A percentile compares a stretch with the other conserved stretches of the same genome.
Conservation (phyloP, 2,329 filamentous ascomycete species). For the Anisogramma anomala region DNA sequence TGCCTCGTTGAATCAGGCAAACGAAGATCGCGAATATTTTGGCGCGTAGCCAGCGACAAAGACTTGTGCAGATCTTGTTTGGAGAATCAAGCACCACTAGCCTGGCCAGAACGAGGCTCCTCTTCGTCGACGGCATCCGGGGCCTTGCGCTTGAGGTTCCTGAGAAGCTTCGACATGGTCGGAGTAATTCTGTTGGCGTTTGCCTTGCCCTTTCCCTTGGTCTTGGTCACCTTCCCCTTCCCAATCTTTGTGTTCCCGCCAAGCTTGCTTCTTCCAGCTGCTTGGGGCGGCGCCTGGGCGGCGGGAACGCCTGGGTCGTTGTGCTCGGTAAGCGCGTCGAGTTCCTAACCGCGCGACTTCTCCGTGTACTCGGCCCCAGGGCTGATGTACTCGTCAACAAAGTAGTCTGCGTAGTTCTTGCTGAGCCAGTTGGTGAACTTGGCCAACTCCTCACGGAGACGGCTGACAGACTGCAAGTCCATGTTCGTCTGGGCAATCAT, state of each 20-base stretch:
- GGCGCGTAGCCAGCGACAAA: too few species aligned
- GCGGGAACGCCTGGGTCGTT: not conserved
- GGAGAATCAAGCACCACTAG: too few species aligned
- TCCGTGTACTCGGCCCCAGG: conserved; percentile 62
- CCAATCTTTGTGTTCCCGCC: too few species aligned
- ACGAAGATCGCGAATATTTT: too few species aligned
- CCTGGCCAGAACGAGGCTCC: too few species aligned
- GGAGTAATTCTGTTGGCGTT: not conserved
- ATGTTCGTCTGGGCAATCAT: conserved; percentile 96
- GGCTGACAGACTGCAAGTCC: conserved; percentile 81
- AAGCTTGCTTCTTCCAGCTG: too few species aligned
- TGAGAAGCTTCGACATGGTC: not conserved
- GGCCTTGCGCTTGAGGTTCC: not conserved
- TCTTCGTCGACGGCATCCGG: not conserved
- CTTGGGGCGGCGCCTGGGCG: too few species aligned
- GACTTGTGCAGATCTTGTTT: too few species aligned
- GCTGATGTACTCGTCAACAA: conserved; percentile 64
- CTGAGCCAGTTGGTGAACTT: conserved; percentile 81
- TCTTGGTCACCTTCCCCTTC: too few species aligned
- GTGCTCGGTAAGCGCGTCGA: not conserved
- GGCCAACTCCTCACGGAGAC: conserved; percentile 76
- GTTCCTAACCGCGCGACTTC: conserved; percentile 38
- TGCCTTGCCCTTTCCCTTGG: not conserved
- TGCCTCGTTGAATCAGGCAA: too few species aligned
- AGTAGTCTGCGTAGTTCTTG: conserved; percentile 65